A percentile compares a stretch with the other conserved stretches of the same genome.
phyloP scores from a whole-genome alignment of 768 basidiomycete genomes.

The Mycena leptocephala region DNA sequence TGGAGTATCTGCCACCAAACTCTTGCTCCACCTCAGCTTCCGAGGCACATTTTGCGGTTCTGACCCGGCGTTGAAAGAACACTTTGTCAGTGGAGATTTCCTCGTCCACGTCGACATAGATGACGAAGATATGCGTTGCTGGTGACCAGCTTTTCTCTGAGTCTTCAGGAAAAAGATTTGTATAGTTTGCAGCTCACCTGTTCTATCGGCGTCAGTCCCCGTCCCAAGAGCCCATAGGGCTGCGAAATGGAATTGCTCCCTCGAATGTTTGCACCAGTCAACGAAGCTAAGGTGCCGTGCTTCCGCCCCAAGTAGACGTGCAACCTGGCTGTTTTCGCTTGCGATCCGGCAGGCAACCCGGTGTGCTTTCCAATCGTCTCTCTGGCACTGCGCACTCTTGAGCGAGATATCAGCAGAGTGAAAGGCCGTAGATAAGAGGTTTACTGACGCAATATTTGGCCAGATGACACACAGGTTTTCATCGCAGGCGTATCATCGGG shows the following conservation, averaged over 20 bases:
- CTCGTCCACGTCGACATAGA: slow-evolving; percentile 13
- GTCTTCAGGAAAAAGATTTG: too few relatives aligned
- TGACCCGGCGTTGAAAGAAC: background rate
- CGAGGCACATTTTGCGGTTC: slow-evolving; percentile 14
- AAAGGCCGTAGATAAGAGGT: background rate
- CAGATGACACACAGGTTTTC: slow-evolving; percentile 7
- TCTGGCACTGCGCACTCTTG: background rate
- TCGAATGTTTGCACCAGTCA: slow-evolving; percentile 7
- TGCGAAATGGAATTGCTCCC: background rate
- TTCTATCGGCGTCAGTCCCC: slow-evolving; percentile 2
- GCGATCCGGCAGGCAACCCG: slow-evolving; percentile 7
- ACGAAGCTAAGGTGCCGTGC: slow-evolving; percentile 5
- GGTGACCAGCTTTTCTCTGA: background rate
- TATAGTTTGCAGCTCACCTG: slow-evolving; percentile 14
- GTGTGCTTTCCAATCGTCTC: slow-evolving; percentile 1
- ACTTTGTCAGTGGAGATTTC: background rate
- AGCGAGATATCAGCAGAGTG: background rate
- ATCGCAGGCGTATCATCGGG: background rate
- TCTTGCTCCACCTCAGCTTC: slow-evolving; percentile 7
- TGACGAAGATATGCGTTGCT: slow-evolving; percentile 9
- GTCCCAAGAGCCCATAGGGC: slow-evolving; percentile 12
- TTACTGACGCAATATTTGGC: background rate
- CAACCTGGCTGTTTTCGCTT: background rate
- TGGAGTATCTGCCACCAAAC: background rate
- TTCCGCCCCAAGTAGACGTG: background rate